Percentiles rank a stretch among this genome's conserved stretches.
Evolutionary conservation across 352 stramenopile species (phyloP).

Genomic region (Globisporangium mamillatum): DNA sequence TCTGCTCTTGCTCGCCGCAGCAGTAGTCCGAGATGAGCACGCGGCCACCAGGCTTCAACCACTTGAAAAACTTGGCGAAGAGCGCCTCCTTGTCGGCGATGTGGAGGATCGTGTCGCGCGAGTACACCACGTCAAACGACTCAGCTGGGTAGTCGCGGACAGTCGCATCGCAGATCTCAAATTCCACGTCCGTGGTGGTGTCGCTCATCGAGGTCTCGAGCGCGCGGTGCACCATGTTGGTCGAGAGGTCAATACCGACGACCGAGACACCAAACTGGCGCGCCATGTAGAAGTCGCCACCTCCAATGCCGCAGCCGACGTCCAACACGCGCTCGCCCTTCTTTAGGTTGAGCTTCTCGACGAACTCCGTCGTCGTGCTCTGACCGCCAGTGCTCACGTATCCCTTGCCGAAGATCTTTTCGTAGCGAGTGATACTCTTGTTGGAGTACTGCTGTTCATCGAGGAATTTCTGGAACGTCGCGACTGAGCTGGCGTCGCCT

Average conservation of each 20-base stretch:
- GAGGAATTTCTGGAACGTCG: slow-evolving; percentile 70
- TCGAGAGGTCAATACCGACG: slow-evolving; percentile 70
- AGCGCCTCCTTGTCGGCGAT: slow-evolving; percentile 40
- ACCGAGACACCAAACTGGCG: slow-evolving; percentile 85
- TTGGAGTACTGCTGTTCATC: slow-evolving; percentile 72
- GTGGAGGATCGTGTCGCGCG: slow-evolving; percentile 46
- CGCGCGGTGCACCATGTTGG: slow-evolving; percentile 72
- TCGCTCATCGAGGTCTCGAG: slow-evolving; percentile 62
- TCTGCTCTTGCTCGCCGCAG: slow-evolving; percentile 45
- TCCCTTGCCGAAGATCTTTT: slow-evolving; percentile 75
- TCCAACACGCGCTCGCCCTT: slow-evolving; percentile 76
- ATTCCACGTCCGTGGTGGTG: slow-evolving; percentile 48
- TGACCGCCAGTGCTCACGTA: slow-evolving; percentile 72
- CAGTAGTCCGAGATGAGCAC: slow-evolving; percentile 62
- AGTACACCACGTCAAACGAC: slow-evolving; percentile 65
- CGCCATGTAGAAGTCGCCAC: slow-evolving; percentile 88
- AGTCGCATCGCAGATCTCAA: slow-evolving; percentile 73
- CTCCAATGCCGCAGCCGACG: slow-evolving; percentile 90
- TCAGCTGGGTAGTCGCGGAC: slow-evolving; percentile 47
- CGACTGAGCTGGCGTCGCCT: slow-evolving; percentile 30
- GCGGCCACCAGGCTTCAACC: slow-evolving; percentile 39
- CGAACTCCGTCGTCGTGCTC: slow-evolving; percentile 65
- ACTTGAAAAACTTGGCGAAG: slow-evolving; percentile 42
- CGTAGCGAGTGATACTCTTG: slow-evolving; percentile 64
- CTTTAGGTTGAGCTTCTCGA: slow-evolving; percentile 62